Base-by-base conservation (phyloP, 2,329 filamentous ascomycete genomes). In the Cordyceps pruinosa region DNA sequence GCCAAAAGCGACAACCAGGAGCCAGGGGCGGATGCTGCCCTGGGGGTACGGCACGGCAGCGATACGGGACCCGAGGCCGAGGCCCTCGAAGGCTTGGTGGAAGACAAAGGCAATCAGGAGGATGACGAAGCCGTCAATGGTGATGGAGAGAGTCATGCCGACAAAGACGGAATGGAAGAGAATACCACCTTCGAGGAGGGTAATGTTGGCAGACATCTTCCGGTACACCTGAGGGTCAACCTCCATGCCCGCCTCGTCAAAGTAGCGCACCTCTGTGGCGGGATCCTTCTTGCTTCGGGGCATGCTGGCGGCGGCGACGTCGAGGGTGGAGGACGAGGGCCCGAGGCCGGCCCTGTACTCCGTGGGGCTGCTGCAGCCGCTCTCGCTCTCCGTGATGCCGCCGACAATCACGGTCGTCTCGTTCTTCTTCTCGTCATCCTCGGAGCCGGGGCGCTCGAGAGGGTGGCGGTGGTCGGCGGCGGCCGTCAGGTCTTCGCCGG, bases 101-200 rank as follows among this genome's bases (percentile, higher is more conserved):
- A 89, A 89, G 32, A 85, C 72, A 58, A 89, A 88, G 60, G 86
- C 86, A 48, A 88, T 73, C 8, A 89, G 75, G 4, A 89, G 77
- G 26, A 89, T 76, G 57, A 85, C 70, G 68, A 88, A 89, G 4
- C 84, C 81, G 1, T 87, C 83, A 1, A 82, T 81, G 21, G 85
- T 85, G 61, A 89, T 86, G 26, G 83, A 86, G 26, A 89, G 72
- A 0, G 87, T 87, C 77, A 89, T 87, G 58, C 86, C 86, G 57
- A 89, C 86, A 68, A 89, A 89, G 59, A 91, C 80, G 60, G 84
- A 88, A 72, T 91, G 88, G 68, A 91, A 91, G 12, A 91, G 76
- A 61, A 91, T 91, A 60, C 88, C 88, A 57, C 87, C 85, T 69
- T 91, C 88, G 5, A 91, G 79, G 3, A 91, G 78, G 5, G 88